phyloP scores from a whole-genome alignment of 1,284 basidiomycete species.

The Austroboletus novae-zelandiae region DNA sequence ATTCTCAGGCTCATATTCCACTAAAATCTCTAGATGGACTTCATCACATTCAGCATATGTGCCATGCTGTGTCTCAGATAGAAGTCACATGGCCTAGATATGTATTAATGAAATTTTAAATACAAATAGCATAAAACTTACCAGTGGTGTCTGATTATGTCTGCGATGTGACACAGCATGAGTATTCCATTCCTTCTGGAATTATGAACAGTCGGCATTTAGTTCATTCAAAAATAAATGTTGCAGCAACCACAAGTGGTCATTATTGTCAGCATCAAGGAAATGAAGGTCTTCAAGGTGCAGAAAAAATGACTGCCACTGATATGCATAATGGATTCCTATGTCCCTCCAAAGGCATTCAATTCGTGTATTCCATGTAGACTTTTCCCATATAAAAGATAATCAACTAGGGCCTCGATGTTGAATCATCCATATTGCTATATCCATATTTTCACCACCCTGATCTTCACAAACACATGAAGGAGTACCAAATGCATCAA shows the following conservation, averaged over 20 bases:
- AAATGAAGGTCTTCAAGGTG: conserved; percentile 35
- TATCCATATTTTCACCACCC: conserved; percentile 29
- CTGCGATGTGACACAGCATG: conserved; percentile 1
- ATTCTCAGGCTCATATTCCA: no score
- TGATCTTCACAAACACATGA: conserved; percentile 1
- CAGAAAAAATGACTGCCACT: conserved; percentile 28
- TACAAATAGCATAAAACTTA: neutral
- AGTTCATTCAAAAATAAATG: conserved; percentile 39
- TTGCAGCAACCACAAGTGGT: conserved; percentile 46
- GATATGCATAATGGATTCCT: conserved; percentile 18
- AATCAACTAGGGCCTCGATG: conserved; percentile 14
- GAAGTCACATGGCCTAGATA: conserved; percentile 6
- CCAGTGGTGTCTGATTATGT: conserved; percentile 1
- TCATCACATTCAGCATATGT: neutral
- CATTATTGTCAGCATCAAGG: conserved; percentile 29
- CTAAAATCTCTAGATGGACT: no score
- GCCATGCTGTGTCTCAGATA: conserved; percentile 2
- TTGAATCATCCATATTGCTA: conserved; percentile 23
- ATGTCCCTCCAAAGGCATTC: conserved; percentile 12
- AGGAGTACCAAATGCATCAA: neutral
- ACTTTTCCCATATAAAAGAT: neutral
- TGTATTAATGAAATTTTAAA: no score
- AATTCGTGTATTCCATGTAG: neutral
- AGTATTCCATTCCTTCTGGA: conserved; percentile 19
- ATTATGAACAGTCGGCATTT: conserved; percentile 38